Evolutionary conservation across 2,329 filamentous ascomycete genomes (phyloP).

Genomic region (Aspergillus calidoustus): DNA sequence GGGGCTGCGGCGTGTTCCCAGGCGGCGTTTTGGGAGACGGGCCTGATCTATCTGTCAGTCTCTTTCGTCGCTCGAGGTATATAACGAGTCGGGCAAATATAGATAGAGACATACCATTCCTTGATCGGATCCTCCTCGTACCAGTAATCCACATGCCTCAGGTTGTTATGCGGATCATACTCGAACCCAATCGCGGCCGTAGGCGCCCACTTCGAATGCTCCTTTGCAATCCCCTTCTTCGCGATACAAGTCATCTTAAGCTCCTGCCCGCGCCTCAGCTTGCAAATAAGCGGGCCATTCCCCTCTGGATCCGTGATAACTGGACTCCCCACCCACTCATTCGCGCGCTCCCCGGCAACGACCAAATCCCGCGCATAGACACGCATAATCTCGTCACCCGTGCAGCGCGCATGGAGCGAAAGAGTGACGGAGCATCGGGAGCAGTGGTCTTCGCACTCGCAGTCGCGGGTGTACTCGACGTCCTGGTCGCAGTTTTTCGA

Average conservation of each 20-base stretch:
- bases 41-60: conserved; percentile 30
- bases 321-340: conserved; percentile 76
- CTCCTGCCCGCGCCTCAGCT: conserved; percentile 87
- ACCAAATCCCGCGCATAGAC: conserved; percentile 91
- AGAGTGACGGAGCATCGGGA: conserved; percentile 87
- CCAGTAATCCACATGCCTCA: conserved; percentile 92
- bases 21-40: conserved; percentile 53
- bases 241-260: conserved; percentile 88
- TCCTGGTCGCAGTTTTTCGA: conserved; percentile 79
- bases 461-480: conserved; percentile 87
- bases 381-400: conserved; percentile 84
- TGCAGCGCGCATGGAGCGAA: conserved; percentile 83
- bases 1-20: conserved; percentile 80
- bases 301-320: conserved; percentile 83
- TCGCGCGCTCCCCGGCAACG: conserved; percentile 70
- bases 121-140: conserved; percentile 81
- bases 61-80: not conserved
- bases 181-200: conserved; percentile 93
- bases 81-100: not conserved
- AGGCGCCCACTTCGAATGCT: conserved; percentile 97
- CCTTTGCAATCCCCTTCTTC: conserved; percentile 98
- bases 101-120: conserved; percentile 71
- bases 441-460: conserved; percentile 95
- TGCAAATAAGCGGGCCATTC: conserved; percentile 83
- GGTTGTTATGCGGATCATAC: conserved; percentile 96